These are phyloP conservation scores for Phaeosphaeria sp. DNA, from an alignment of 2,329 filamentous ascomycete species.

Conservation along the genomic window DNA sequence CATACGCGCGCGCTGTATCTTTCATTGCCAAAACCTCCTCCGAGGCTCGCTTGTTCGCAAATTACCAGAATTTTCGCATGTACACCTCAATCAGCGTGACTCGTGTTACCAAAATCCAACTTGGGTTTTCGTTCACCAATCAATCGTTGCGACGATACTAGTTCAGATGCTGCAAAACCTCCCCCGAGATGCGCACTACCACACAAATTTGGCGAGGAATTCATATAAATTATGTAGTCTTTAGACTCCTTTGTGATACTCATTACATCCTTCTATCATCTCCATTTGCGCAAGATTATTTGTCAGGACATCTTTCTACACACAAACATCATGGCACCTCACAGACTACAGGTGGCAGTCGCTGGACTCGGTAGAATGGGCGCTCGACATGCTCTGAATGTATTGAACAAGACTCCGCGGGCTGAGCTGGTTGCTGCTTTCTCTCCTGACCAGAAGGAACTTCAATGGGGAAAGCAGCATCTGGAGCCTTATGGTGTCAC, in stretches of 20 bases:
- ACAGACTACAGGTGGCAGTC: conserved; percentile 51
- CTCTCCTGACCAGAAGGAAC: conserved; percentile 54
- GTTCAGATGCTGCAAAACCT: conserved; percentile 11
- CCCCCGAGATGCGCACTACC: conserved; percentile 4
- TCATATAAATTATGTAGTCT: conserved; percentile 1
- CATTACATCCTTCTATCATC: not conserved
- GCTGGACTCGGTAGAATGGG: conserved; percentile 62
- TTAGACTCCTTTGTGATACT: not conserved
- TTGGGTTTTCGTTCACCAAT: not conserved
- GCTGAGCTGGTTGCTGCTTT: conserved; percentile 59
- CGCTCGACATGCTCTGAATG: conserved; percentile 58
- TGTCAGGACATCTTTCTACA: not conserved
- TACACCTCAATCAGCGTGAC: not conserved
- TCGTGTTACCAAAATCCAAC: not conserved
- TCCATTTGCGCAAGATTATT: too few relatives aligned
- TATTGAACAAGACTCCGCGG: conserved; percentile 54
- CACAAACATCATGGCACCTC: conserved; percentile 22
- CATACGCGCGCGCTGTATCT: not conserved
- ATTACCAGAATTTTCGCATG: not conserved
- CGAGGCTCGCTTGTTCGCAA: not conserved
- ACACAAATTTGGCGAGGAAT: not conserved
- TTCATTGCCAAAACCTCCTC: conserved; percentile 13
- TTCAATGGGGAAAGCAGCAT: conserved; percentile 54
- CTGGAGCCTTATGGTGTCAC: conserved; percentile 54
- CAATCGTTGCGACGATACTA: not conserved